Evolutionary conservation across 352 stramenopile species (phyloP), one percentile per base, ranked within the genome.

Genomic region (Pythium biforme): DNA sequence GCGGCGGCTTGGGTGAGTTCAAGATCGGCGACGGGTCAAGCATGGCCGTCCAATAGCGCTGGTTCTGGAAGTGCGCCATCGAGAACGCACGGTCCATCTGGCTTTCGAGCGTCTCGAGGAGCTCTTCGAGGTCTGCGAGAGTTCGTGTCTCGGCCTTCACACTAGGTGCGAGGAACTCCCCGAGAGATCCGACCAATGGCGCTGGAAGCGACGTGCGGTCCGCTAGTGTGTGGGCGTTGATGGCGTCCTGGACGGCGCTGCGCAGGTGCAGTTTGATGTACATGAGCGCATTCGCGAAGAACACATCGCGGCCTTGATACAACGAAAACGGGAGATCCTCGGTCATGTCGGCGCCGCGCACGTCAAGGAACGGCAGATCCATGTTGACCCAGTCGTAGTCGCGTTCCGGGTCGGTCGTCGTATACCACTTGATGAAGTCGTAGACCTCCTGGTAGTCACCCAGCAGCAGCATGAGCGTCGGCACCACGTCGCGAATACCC

Each of bases 261-360:
- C 49, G 12, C 22, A 59, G 29, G n/a, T 47, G 14, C 22, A 50
- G 25, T 37, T 59, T 59, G 7, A 59, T 40, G 39, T 50, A 39
- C 37, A 29, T 26, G 14, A 59, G 37, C 25, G 52, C 37, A 8
- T 8, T 29, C 37, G 40, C 29, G 31, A 34, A 23, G 20, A 47
- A 45, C 26, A 53, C 27, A 1, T 47, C 50, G 20, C 23, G 40
- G 45, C n/a, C 26, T 1, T 39, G 33, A 5, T 17, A 8, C 9
- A 50, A 20, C 23, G 22, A 15, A 5, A 20, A 8, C 10, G 31
- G 49, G 4, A 55, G 3, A 1, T 49, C 15, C 33, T 63, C 56
- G 6, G 56, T 56, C 56, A 63, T 55, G 56, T 63, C 46, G 22
- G 56, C 56, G 22, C 31, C 43, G 22, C 41, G n/a, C n/a, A 63